phyloP scores from a whole-genome alignment of 2,329 filamentous ascomycete species.

The Volutella citrinella region DNA sequence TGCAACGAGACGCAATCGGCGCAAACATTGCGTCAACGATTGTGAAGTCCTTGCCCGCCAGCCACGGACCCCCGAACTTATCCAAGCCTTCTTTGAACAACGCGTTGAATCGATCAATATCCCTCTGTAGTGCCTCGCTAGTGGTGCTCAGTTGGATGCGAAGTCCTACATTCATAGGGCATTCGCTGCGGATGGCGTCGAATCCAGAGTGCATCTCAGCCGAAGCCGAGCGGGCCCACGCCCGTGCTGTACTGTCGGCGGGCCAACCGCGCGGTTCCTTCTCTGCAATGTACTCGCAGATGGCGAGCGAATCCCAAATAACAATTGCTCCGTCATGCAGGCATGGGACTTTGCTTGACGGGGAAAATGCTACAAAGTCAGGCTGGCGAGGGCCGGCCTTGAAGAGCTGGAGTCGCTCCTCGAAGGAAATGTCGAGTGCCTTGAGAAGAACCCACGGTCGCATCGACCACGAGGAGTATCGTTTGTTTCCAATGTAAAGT shows the following conservation, averaged over 20 bases:
- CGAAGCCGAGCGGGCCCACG: conserved; percentile 41
- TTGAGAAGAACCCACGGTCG: conserved; percentile 44
- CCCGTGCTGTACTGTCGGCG: conserved; percentile 32
- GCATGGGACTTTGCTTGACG: conserved; percentile 40
- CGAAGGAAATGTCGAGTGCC: conserved; percentile 41
- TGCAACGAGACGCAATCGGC: conserved; percentile 36
- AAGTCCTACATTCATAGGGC: conserved; percentile 40
- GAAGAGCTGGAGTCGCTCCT: conserved; percentile 36
- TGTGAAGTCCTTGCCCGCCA: conserved; percentile 36
- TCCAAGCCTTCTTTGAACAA: conserved; percentile 37
- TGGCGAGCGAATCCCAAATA: conserved; percentile 47
- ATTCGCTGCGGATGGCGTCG: conserved; percentile 37
- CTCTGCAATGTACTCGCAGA: conserved; percentile 46
- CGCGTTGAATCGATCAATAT: conserved; percentile 33
- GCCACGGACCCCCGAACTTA: conserved; percentile 39
- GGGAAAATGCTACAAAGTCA: conserved; percentile 37
- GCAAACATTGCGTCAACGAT: conserved; percentile 41
- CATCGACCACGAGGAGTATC: conserved; percentile 46
- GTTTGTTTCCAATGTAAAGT: conserved; percentile 43
- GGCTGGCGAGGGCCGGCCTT: conserved; percentile 28
- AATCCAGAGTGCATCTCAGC: conserved; percentile 49
- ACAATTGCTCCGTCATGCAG: conserved; percentile 33
- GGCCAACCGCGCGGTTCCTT: conserved; percentile 42
- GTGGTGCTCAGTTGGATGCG: conserved; percentile 31
- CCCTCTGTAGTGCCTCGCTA: conserved; percentile 28